phyloP scores from a whole-genome alignment of 2,329 filamentous ascomycete genomes.

The Drechslerella coelobrocha region DNA sequence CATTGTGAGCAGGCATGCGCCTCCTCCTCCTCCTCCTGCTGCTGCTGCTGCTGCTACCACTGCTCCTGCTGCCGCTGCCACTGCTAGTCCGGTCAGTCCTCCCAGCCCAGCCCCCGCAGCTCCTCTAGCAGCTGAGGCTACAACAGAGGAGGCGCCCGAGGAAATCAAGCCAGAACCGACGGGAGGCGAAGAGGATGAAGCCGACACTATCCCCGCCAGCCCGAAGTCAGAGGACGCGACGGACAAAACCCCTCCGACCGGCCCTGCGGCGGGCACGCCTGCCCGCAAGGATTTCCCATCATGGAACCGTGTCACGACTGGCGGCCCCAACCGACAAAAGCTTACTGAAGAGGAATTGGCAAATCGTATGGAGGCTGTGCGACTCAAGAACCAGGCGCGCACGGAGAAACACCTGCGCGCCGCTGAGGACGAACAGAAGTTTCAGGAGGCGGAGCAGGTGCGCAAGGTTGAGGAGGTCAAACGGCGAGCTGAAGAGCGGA shows the following conservation, averaged over 20 bases:
- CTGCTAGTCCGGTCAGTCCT: neutral
- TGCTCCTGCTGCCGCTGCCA: neutral
- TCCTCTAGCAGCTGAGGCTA: neutral
- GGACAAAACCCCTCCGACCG: conserved; percentile 24
- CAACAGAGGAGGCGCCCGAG: conserved; percentile 27
- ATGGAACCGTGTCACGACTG: conserved; percentile 32
- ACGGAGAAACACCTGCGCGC: conserved; percentile 54
- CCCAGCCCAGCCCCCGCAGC: conserved; percentile 24
- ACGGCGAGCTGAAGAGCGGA: conserved; percentile 66
- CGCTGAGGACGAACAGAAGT: conserved; percentile 63
- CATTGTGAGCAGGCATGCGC: conserved; percentile 32
- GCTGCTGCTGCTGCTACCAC: neutral
- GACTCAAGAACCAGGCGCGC: conserved; percentile 53
- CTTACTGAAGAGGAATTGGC: conserved; percentile 68
- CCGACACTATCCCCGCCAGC: conserved; percentile 6
- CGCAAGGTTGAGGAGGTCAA: conserved; percentile 68
- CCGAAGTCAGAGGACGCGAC: conserved; percentile 21
- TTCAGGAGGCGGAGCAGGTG: conserved; percentile 66
- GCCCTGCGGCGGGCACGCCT: conserved; percentile 25
- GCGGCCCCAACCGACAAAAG: conserved; percentile 37
- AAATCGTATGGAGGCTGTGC: conserved; percentile 64
- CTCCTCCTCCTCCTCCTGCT: conserved; percentile 5
- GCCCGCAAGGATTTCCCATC: conserved; percentile 36
- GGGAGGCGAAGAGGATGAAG: conserved; percentile 4
- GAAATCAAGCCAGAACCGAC: conserved; percentile 12